phyloP scores from a whole-genome alignment of 2,329 filamentous ascomycete species.

The Pestalotiopsis sp. region DNA sequence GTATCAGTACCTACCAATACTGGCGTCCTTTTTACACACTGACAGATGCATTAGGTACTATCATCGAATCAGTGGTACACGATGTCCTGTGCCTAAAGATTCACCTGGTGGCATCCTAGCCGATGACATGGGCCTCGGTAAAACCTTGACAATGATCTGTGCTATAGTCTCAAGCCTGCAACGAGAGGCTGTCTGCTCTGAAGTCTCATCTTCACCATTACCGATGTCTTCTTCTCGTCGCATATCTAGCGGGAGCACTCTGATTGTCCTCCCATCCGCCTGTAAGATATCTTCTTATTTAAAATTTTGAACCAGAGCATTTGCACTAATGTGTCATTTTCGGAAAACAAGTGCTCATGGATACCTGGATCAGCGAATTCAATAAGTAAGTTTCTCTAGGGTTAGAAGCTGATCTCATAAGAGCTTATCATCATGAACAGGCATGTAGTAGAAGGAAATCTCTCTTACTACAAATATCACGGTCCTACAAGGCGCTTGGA shows the following conservation, averaged over 20 bases:
- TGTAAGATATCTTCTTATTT: background rate
- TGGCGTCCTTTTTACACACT: background rate
- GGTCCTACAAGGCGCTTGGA: background rate
- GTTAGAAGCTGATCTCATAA: background rate
- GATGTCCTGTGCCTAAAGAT: background rate
- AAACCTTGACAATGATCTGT: slow-evolving; percentile 1
- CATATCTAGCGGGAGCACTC: background rate
- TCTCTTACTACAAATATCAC: slow-evolving; percentile 9
- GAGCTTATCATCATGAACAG: background rate
- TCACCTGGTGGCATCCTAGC: slow-evolving; percentile 10
- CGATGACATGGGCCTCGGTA: slow-evolving; percentile 9
- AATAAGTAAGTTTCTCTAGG: background rate
- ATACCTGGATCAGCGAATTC: slow-evolving; percentile 10
- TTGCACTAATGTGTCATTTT: background rate
- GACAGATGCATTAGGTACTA: background rate
- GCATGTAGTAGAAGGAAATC: background rate
- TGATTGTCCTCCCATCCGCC: slow-evolving; percentile 6
- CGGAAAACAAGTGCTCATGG: background rate
- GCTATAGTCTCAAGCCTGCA: background rate
- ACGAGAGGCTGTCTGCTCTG: no score
- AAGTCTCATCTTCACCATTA: background rate
- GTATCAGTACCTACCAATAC: background rate
- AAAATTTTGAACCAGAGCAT: background rate
- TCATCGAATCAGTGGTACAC: background rate
- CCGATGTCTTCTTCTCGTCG: background rate